Evolutionary conservation across 2,329 filamentous ascomycete genomes (phyloP), one percentile per base, ranked within the genome.

Genomic region (Tolypocladium tundrense): DNA sequence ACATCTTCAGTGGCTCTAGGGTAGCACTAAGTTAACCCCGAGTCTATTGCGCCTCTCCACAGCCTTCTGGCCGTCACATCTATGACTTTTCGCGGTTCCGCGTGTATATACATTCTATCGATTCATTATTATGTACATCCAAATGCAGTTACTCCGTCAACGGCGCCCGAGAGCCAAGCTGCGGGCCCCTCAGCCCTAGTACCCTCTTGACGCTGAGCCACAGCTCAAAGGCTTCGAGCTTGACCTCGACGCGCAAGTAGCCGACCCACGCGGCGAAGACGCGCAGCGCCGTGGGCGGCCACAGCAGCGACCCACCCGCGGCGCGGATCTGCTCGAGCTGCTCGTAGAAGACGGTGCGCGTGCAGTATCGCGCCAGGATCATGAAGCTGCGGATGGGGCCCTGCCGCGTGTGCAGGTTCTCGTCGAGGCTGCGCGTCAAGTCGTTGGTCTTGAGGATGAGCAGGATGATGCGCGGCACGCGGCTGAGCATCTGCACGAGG

Each of bases 391-490:
- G 79, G 62, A 87, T 80, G 3, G 85, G 84, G 0, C 86, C 86
- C 61, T 83, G 81, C 8, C 82, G 79, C 0, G 90, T 94, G 57
- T 92, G 88, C 42, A 95, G 78, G 68, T 88, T 92, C 77, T 99
- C 94, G 70, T 99, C 94, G 21, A 99, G 81, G 66, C 88, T 94
- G 62, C 94, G 86, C 19, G 94, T 99, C 43, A 99, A 77, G 73
- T 99, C 94, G 70, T 99, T 99, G 2, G 94, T 99, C 76, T 99
- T 99, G 61, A 99, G 80, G 64, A 99, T 97, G 35, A 99, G 79
- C 14, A 99, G 80, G 57, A 99, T 96, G 63, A 99, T 90, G 51
- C 91, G 80, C 0, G 94, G 94, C 8, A 99, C 92, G 66, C 90
- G 85, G 53, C 91, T 90, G 6, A 99, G 83, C 63, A 99, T 78